Conservation (phyloP, 2,329 filamentous ascomycete species). For the Saccharata proteae region DNA sequence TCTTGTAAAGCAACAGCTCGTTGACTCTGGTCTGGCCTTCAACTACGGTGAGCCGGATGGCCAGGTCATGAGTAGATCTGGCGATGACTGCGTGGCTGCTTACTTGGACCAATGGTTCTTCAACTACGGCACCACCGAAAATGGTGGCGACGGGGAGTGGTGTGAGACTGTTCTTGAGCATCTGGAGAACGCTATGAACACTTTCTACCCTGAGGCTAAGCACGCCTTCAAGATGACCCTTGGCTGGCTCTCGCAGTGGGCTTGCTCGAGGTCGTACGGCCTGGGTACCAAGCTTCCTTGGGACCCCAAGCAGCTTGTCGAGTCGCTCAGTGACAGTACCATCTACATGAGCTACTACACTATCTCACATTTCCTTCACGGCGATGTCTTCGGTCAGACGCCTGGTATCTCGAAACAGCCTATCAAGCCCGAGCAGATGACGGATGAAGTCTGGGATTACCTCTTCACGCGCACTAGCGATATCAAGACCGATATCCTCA, state of each 20-base stretch:
- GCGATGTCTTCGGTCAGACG: slow-evolving; percentile 71
- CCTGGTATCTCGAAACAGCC: slow-evolving; percentile 48
- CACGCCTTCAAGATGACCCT: slow-evolving; percentile 67
- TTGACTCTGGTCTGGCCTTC: slow-evolving; percentile 70
- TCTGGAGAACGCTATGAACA: slow-evolving; percentile 53
- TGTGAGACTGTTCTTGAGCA: slow-evolving; percentile 48
- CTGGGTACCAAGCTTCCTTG: slow-evolving; percentile 90
- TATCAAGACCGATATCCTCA: slow-evolving; percentile 61
- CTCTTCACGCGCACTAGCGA: slow-evolving; percentile 71
- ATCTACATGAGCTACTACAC: slow-evolving; percentile 72
- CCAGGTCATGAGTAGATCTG: slow-evolving; percentile 76
- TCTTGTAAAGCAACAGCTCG: slow-evolving; percentile 66
- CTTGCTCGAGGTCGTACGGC: slow-evolving; percentile 82
- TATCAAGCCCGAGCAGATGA: slow-evolving; percentile 76
- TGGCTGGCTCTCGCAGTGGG: slow-evolving; percentile 92
- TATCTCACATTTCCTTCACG: slow-evolving; percentile 55
- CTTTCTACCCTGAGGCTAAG: slow-evolving; percentile 52
- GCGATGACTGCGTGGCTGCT: slow-evolving; percentile 85
- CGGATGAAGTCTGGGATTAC: slow-evolving; percentile 92
- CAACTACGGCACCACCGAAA: slow-evolving; percentile 61
- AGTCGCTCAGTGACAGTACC: slow-evolving; percentile 83
- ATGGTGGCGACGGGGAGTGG: slow-evolving; percentile 66
- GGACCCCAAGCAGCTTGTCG: slow-evolving; percentile 83
- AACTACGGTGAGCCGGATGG: slow-evolving; percentile 89
- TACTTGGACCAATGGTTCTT: slow-evolving; percentile 97